Percentiles rank a stretch among this genome's conserved stretches.
phyloP scores from a whole-genome alignment of 1,139 yeast species.

The Taiozyma sp. region DNA sequence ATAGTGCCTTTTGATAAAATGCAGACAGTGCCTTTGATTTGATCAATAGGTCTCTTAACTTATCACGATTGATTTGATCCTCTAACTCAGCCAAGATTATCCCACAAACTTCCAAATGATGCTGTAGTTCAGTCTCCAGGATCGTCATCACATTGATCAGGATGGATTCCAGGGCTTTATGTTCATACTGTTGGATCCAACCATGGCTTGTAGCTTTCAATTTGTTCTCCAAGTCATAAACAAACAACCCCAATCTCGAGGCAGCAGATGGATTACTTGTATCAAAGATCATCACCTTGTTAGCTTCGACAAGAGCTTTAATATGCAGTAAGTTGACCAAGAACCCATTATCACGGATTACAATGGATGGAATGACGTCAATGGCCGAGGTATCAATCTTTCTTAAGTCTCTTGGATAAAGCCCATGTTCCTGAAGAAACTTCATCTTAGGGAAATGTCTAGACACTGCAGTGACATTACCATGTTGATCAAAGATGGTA shows the following conservation, averaged over 20 bases:
- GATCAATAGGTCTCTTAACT: conserved; percentile 71
- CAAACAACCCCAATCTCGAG: conserved; percentile 68
- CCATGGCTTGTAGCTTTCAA: conserved; percentile 30
- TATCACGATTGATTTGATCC: conserved; percentile 76
- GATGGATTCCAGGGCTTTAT: conserved; percentile 85
- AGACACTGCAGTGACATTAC: conserved; percentile 69
- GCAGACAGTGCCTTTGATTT: conserved; percentile 77
- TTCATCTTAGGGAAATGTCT: conserved; percentile 74
- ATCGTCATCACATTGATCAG: conserved; percentile 80
- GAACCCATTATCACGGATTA: conserved; percentile 74
- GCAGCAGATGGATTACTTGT: conserved; percentile 50
- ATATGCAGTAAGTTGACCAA: conserved; percentile 79
- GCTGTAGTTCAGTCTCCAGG: conserved; percentile 78
- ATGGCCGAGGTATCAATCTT: conserved; percentile 85
- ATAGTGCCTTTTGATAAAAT: conserved; percentile 76
- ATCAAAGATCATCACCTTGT: conserved; percentile 79
- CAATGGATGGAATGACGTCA: conserved; percentile 84
- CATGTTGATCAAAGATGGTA: conserved; percentile 70
- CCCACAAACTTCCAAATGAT: conserved; percentile 69
- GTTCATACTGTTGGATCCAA: conserved; percentile 54
- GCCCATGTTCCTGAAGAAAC: conserved; percentile 66
- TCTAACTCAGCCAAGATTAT: conserved; percentile 77
- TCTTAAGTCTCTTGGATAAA: conserved; percentile 77
- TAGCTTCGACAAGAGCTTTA: conserved; percentile 78
- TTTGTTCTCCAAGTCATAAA: conserved; percentile 83